These are phyloP conservation scores for Aspergillus ochraceoroseus DNA, from an alignment of 2,329 filamentous ascomycete genomes.

Conservation along the genomic window DNA sequence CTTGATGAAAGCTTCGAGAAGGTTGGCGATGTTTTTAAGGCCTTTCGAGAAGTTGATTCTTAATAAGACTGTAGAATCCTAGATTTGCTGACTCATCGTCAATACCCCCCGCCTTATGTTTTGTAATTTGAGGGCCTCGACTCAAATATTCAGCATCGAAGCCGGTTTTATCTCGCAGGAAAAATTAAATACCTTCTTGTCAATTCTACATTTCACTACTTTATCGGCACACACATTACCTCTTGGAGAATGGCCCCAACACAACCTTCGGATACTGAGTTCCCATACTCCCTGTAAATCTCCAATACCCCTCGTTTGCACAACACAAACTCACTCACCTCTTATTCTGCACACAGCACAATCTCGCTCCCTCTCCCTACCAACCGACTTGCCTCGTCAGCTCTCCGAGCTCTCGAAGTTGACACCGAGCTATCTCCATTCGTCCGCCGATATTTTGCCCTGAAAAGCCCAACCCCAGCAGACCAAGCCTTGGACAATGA, in stretches of 20 bases:
- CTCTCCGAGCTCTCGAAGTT: slow-evolving; percentile 70
- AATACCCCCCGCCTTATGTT: too few species aligned
- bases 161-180: too few species aligned
- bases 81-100: too few species aligned
- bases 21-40: too few species aligned
- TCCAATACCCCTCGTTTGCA: slow-evolving; percentile 12
- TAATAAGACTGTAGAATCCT: too few species aligned
- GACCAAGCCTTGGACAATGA: slow-evolving; percentile 17
- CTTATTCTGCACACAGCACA: too few species aligned
- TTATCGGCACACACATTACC: background rate
- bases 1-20: too few species aligned
- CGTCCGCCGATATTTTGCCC: slow-evolving; percentile 66
- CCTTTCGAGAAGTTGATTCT: too few species aligned
- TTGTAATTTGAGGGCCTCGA: too few species aligned
- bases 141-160: too few species aligned
- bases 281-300: slow-evolving; percentile 40
- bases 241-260: slow-evolving; percentile 22
- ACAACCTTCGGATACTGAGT: slow-evolving; percentile 25
- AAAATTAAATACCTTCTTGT: too few species aligned
- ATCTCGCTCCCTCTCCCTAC: slow-evolving; percentile 79
- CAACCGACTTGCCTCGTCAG: slow-evolving; percentile 68
- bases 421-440: slow-evolving; percentile 85
- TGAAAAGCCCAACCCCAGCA: slow-evolving; percentile 40
- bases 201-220: background rate
- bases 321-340: slow-evolving; percentile 7